phyloP scores from a whole-genome alignment of 495 filamentous ascomycete species.

The Lentithecium fluviatile region DNA sequence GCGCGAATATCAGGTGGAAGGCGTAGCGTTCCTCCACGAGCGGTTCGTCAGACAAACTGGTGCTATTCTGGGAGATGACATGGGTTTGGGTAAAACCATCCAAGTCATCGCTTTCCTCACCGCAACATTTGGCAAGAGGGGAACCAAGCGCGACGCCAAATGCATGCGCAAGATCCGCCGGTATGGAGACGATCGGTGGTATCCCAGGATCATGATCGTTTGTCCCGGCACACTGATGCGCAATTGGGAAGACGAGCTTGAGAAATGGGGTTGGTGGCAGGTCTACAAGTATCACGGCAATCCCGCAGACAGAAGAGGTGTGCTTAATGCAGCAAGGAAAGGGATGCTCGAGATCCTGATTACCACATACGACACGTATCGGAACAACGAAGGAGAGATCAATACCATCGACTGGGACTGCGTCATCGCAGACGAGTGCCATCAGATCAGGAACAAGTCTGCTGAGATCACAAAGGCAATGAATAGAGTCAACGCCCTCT shows the following conservation, averaged over 20 bases:
- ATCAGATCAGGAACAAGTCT: conserved; percentile 77
- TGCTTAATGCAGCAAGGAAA: conserved; percentile 68
- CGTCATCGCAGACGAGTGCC: conserved; percentile 96
- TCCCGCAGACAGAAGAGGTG: conserved; percentile 61
- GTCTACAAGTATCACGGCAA: conserved; percentile 76
- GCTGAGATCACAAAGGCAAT: conserved; percentile 81
- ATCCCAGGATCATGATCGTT: conserved; percentile 80
- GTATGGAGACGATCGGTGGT: conserved; percentile 61
- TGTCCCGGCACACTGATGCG: conserved; percentile 85
- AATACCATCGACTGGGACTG: conserved; percentile 93
- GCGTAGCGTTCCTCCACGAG: conserved; percentile 82
- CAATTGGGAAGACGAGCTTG: conserved; percentile 86
- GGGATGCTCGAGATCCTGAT: conserved; percentile 86
- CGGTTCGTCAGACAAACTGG: conserved; percentile 91
- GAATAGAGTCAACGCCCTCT: conserved; percentile 89
- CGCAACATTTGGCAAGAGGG: conserved; percentile 92
- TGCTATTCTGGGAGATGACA: conserved; percentile 90
- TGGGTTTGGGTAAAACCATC: conserved; percentile 96
- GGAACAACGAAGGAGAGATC: conserved; percentile 67
- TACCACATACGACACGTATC: conserved; percentile 90
- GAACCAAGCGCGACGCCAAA: conserved; percentile 82
- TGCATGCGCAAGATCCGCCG: conserved; percentile 87
- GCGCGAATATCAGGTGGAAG: conserved; percentile 85
- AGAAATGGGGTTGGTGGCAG: conserved; percentile 95
- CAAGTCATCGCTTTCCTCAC: conserved; percentile 95